phyloP scores from a whole-genome alignment of 345 rosid genomes.

The Stellera chamaejasme region DNA sequence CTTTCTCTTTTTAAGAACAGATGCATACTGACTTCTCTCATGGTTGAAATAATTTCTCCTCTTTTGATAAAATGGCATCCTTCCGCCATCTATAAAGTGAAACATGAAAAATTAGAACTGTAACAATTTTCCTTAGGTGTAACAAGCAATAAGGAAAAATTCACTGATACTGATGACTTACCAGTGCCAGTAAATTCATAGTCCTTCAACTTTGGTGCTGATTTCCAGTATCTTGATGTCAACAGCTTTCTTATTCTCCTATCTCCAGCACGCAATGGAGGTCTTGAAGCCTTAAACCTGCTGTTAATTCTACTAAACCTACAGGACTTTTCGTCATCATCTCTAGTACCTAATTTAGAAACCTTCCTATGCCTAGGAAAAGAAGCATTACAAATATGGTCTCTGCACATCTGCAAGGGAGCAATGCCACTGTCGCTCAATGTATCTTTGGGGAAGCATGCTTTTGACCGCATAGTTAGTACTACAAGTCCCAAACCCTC shows the following conservation, averaged over 20 bases:
- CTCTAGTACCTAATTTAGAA: conserved; percentile 52
- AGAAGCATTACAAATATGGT: conserved; percentile 25
- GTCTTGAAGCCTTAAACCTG: conserved; percentile 49
- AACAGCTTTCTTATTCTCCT: conserved; percentile 52
- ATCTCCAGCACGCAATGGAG: conserved; percentile 44
- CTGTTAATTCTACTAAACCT: conserved; percentile 43
- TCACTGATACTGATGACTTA: conserved; percentile 20
- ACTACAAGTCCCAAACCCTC: conserved; percentile 28
- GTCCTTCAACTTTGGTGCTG: conserved; percentile 47
- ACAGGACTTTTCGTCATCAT: conserved; percentile 62
- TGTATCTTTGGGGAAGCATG: conserved; percentile 28
- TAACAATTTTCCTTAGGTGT: conserved; percentile 2
- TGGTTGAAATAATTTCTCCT: conserved; percentile 40
- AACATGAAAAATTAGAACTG: conserved; percentile 10
- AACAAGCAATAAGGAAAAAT: conserved; percentile 3
- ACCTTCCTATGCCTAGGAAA: conserved; percentile 41
- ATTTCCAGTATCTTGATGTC: conserved; percentile 59
- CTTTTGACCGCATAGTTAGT: conserved; percentile 14
- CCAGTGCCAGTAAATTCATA: conserved; percentile 53
- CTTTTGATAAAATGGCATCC: conserved; percentile 48
- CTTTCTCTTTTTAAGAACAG: conserved; percentile 56
- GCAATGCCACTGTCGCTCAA: conserved; percentile 19
- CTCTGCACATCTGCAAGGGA: conserved; percentile 25
- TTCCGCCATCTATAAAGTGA: conserved; percentile 37
- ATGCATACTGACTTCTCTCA: conserved; percentile 37